Percentiles rank a stretch among this genome's conserved stretches.
These are phyloP conservation scores for Flaveria floridana DNA, from an alignment of 140 eudicot species.

Conservation along the genomic window DNA sequence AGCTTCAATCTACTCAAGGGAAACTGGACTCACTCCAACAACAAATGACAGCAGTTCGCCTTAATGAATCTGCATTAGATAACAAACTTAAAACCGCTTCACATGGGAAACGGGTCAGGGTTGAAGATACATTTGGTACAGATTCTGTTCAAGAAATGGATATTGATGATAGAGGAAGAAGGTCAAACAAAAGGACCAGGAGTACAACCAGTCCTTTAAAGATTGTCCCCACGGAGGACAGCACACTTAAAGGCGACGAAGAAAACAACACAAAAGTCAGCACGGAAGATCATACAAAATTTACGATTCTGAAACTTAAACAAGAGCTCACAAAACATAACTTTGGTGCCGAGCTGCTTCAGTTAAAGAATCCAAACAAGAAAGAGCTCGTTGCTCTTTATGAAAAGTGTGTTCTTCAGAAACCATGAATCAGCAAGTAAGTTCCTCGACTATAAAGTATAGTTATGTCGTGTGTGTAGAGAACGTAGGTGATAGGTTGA, in stretches of 20 bases:
- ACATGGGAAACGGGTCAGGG: constrained; percentile 72
- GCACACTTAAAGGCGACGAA: constrained; percentile 59
- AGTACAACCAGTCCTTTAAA: constrained; percentile 63
- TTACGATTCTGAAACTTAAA: constrained; percentile 65
- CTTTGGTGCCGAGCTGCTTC: constrained; percentile 79
- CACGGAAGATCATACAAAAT: constrained; percentile 63
- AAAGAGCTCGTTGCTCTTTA: constrained; percentile 83
- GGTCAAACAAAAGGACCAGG: constrained; percentile 61
- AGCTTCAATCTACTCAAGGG: constrained; percentile 84
- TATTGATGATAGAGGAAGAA: constrained; percentile 33
- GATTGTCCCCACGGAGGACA: constrained; percentile 55
- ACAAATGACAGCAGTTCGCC: constrained; percentile 63
- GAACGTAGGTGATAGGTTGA: constrained; percentile 18
- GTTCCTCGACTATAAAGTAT: background rate
- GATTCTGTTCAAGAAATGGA: constrained; percentile 74
- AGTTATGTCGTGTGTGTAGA: constrained; percentile 22
- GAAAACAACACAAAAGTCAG: constrained; percentile 46
- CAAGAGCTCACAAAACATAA: constrained; percentile 77
- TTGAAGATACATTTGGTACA: constrained; percentile 63
- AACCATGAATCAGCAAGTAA: constrained; percentile 33
- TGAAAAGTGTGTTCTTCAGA: constrained; percentile 65
- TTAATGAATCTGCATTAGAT: constrained; percentile 73
- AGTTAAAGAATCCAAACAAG: constrained; percentile 70
- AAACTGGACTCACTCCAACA: constrained; percentile 81
- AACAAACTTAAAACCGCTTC: constrained; percentile 74